Conservation (phyloP, 2,329 filamentous ascomycete genomes). For the Aspergillus quadricinctus region DNA sequence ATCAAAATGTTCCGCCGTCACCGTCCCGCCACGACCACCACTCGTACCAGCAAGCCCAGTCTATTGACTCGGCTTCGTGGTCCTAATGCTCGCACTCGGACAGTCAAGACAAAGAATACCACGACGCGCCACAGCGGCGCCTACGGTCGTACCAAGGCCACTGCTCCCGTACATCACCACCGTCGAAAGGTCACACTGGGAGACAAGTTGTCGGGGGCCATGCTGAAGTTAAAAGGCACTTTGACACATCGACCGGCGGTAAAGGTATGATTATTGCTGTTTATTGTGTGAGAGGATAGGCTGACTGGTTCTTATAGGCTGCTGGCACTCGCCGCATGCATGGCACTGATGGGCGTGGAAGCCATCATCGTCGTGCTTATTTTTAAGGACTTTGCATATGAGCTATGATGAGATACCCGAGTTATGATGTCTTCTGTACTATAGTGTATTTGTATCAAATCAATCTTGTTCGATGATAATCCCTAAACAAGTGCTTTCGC, state of each 20-base stretch:
- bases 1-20: conserved; percentile 10
- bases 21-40: conserved; percentile 27
- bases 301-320: conserved; percentile 45
- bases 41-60: conserved; percentile 45
- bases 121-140: conserved; percentile 15
- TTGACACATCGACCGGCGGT: neutral
- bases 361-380: conserved; percentile 18
- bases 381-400: conserved; percentile 4
- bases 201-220: conserved; percentile 72
- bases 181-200: conserved; percentile 64
- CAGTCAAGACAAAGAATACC: conserved; percentile 38
- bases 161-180: conserved; percentile 55
- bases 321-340: conserved; percentile 70
- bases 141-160: conserved; percentile 39
- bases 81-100: conserved; percentile 28
- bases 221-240: conserved; percentile 61
- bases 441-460: neutral
- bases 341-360: conserved; percentile 66
- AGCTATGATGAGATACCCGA: neutral
- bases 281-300: conserved; percentile 36
- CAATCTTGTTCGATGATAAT: neutral
- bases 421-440: neutral
- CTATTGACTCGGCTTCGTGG: conserved; percentile 53
- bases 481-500: neutral
- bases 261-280: neutral